A percentile compares a stretch with the other conserved stretches of the same genome.
These are phyloP conservation scores for Candida nanaspora DNA, from an alignment of 805 yeast genomes.

Conservation along the genomic window DNA sequence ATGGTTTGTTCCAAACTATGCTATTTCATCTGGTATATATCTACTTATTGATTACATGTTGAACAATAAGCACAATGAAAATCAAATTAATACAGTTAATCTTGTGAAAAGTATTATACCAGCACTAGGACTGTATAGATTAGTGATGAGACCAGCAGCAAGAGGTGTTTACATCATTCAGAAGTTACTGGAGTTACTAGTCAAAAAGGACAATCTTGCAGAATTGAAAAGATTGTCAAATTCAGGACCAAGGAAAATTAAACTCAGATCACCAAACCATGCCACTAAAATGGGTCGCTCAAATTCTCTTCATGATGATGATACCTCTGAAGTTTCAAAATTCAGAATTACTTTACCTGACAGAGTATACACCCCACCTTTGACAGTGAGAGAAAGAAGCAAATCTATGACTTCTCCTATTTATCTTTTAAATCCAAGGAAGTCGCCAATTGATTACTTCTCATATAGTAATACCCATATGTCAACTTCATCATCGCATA, in stretches of 20 bases:
- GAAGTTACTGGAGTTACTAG: slow-evolving; percentile 13
- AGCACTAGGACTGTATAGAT: slow-evolving; percentile 16
- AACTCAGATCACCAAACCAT: background rate
- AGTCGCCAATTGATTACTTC: background rate
- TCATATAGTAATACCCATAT: background rate
- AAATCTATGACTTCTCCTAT: background rate
- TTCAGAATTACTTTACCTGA: background rate
- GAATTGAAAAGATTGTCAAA: background rate
- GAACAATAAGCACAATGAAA: slow-evolving; percentile 11
- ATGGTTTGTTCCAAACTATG: slow-evolving; percentile 17
- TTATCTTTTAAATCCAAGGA: background rate
- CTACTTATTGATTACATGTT: slow-evolving; percentile 22
- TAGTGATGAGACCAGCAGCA: slow-evolving; percentile 20
- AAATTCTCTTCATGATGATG: background rate
- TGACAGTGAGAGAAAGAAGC: background rate
- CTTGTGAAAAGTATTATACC: slow-evolving; percentile 12
- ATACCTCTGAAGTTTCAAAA: background rate
- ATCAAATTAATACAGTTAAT: slow-evolving; percentile 9
- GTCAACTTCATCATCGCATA: background rate
- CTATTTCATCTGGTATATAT: slow-evolving; percentile 20
- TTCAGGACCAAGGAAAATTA: background rate
- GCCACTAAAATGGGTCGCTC: background rate
- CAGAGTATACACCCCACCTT: background rate
- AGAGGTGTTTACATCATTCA: slow-evolving; percentile 23
- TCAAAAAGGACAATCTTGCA: slow-evolving; percentile 6